Conservation (phyloP, 2,329 filamentous ascomycete species). For the Dryadomyces sulphureus region DNA sequence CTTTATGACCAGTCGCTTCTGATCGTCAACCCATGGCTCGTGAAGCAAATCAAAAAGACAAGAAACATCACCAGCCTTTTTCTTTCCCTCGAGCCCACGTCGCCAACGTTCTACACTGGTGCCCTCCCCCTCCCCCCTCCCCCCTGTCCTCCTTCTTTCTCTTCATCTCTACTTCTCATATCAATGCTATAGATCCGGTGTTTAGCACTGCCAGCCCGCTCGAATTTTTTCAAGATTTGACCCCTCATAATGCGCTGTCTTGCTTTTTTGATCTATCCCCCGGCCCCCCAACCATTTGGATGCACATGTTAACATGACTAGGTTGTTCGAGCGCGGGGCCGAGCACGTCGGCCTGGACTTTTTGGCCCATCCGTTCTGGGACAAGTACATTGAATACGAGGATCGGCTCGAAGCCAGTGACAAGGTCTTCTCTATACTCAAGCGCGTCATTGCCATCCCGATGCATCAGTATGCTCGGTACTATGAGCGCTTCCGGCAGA, state of each 20-base stretch:
- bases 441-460: slow-evolving; percentile 73
- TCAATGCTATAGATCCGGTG: neutral
- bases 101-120: slow-evolving; percentile 24
- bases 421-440: slow-evolving; percentile 71
- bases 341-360: slow-evolving; percentile 82
- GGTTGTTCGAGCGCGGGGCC: slow-evolving; percentile 84
- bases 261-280: neutral
- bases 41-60: neutral
- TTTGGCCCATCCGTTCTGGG: slow-evolving; percentile 91
- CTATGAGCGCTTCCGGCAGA: slow-evolving; percentile 74
- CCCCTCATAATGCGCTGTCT: neutral
- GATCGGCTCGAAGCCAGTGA: slow-evolving; percentile 75
- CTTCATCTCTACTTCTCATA: neutral
- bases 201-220: neutral
- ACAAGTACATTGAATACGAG: slow-evolving; percentile 96
- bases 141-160: slow-evolving; percentile 8
- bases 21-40: neutral
- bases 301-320: slow-evolving; percentile 25
- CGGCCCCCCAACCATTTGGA: neutral
- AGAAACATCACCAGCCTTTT: neutral
- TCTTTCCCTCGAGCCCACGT: neutral
- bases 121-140: slow-evolving; percentile 15
- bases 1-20: slow-evolving; percentile 1
- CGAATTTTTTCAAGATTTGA: neutral
- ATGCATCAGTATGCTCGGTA: slow-evolving; percentile 94